Evolutionary conservation across 2,329 filamentous ascomycete genomes (phyloP).

Genomic region (Neofusicoccum sp.): DNA sequence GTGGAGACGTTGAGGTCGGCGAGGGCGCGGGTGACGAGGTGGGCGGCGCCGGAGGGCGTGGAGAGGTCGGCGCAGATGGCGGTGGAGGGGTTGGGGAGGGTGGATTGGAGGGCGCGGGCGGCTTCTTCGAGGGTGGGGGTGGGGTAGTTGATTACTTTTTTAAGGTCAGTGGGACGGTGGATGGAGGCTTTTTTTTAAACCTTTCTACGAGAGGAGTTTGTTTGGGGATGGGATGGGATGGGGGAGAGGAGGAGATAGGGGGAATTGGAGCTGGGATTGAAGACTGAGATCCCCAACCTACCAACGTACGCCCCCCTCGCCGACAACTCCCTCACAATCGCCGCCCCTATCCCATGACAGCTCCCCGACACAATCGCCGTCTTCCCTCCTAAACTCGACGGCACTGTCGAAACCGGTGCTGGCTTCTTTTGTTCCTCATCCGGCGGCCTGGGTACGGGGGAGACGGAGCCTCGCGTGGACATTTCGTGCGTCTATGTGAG

Average conservation of each 20-base stretch:
- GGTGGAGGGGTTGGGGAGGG: background rate
- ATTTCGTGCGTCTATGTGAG: background rate
- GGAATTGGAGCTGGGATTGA: background rate
- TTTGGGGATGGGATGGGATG: too few species aligned
- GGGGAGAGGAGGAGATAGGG: too few species aligned
- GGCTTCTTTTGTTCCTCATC: background rate
- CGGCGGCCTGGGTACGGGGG: background rate
- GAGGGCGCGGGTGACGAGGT: background rate
- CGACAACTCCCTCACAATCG: slow-evolving; percentile 46
- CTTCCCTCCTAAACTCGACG: slow-evolving; percentile 25
- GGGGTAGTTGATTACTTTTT: background rate
- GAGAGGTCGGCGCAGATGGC: slow-evolving; percentile 3
- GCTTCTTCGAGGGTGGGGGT: background rate
- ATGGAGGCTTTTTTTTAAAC: too few species aligned
- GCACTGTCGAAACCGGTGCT: background rate
- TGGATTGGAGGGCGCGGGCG: background rate
- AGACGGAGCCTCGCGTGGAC: background rate
- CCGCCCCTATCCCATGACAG: slow-evolving; percentile 46
- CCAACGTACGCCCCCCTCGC: slow-evolving; percentile 38
- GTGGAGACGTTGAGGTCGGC: slow-evolving; percentile 9
- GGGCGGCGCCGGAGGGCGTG: background rate
- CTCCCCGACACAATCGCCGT: slow-evolving; percentile 48
- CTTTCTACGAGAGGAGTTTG: too few species aligned
- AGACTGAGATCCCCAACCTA: background rate
- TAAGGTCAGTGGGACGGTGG: too few species aligned